These are phyloP conservation scores for Adansonia madagascariensis DNA, from an alignment of 441 rosid species.

Conservation along the genomic window DNA sequence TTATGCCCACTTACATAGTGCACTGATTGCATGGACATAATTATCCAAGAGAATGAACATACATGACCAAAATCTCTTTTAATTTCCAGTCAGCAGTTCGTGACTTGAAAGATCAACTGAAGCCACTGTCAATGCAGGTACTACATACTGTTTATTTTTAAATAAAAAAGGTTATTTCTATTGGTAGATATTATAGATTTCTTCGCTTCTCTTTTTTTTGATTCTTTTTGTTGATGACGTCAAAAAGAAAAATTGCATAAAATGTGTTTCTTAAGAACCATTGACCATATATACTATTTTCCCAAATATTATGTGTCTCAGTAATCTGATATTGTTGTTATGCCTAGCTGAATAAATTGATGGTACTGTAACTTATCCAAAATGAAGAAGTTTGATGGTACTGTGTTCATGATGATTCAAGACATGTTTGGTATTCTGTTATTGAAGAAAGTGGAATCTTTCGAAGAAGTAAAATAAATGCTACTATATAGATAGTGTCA, in stretches of 20 bases:
- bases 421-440: background rate
- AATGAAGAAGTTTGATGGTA: background rate
- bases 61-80: slow-evolving; percentile 28
- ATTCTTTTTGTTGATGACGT: background rate
- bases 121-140: slow-evolving; percentile 99
- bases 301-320: background rate
- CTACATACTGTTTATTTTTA: slow-evolving; percentile 6
- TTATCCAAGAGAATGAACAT: slow-evolving; percentile 17
- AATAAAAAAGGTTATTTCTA: background rate
- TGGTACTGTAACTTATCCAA: background rate
- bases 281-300: background rate
- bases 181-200: slow-evolving; percentile 6
- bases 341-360: slow-evolving; percentile 6
- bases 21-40: background rate
- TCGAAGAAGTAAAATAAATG: background rate
- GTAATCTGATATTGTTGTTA: background rate
- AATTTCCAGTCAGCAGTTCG: slow-evolving; percentile 86
- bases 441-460: slow-evolving; percentile 12
- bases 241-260: background rate
- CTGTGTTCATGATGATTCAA: background rate
- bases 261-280: background rate
- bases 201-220: background rate
- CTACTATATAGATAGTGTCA: background rate
- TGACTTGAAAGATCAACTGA: slow-evolving; percentile 90
- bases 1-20: background rate